Conservation (phyloP, 164 flowering plant species). For the Vitis amurensis region DNA sequence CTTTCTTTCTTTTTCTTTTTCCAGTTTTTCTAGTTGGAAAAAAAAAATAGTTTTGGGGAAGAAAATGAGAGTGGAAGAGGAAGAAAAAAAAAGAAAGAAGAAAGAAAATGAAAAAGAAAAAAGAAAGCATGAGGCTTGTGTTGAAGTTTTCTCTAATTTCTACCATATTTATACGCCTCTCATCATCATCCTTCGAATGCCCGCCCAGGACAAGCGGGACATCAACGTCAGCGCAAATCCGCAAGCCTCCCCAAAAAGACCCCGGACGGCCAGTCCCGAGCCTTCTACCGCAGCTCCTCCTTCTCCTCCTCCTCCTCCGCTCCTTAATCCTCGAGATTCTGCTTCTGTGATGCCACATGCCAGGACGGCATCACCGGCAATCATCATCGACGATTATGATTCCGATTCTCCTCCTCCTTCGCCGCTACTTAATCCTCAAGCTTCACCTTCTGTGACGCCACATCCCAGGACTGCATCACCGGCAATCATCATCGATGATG, state of each 20-base stretch:
- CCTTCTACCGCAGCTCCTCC: conserved; percentile 6
- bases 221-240: conserved; percentile 10
- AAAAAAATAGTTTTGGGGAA: too few species aligned
- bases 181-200: background rate
- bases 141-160: too few species aligned
- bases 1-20: too few species aligned
- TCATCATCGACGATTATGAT: background rate
- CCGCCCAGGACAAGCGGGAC: conserved; percentile 27
- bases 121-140: too few species aligned
- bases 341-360: conserved; percentile 4
- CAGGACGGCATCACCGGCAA: too few species aligned
- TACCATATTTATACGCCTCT: too few species aligned
- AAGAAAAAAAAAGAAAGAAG: too few species aligned
- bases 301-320: too few species aligned
- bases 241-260: conserved; percentile 26
- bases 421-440: background rate
- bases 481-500: background rate
- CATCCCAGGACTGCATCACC: too few species aligned
- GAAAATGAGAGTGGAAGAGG: too few species aligned
- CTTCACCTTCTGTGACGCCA: conserved; percentile 8
- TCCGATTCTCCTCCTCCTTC: background rate
- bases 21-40: too few species aligned
- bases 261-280: conserved; percentile 16
- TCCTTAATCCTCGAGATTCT: background rate
- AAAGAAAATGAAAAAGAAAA: too few species aligned